Conservation (phyloP, 106 monocot genomes). For the Apostasia shenzhenica region DNA sequence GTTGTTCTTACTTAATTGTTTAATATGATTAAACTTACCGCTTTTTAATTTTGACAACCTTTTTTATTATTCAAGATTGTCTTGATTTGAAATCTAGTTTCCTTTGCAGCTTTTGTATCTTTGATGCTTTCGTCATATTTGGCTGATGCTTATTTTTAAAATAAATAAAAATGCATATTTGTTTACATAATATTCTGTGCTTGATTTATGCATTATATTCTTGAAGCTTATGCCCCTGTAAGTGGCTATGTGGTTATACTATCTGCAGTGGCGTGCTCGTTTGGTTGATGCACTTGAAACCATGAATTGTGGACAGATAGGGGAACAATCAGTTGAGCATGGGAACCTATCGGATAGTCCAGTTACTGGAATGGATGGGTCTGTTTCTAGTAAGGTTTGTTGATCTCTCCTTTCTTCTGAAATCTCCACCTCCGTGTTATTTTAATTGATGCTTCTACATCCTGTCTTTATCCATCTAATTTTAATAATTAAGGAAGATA, state of each 20-base stretch:
- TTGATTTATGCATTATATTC: background rate
- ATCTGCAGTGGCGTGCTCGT: conserved; percentile 71
- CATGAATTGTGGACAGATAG: conserved; percentile 34
- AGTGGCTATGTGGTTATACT: conserved; percentile 3
- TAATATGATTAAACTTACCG: too few species aligned
- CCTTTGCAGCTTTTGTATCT: too few species aligned
- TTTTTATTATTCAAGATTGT: too few species aligned
- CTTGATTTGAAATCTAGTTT: too few species aligned
- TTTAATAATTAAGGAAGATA: conserved; percentile 39
- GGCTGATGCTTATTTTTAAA: too few species aligned
- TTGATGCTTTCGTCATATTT: too few species aligned
- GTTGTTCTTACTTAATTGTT: too few species aligned
- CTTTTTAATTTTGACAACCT: too few species aligned
- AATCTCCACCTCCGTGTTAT: background rate
- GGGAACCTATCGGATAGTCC: conserved; percentile 16
- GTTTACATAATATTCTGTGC: background rate
- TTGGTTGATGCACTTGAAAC: conserved; percentile 64
- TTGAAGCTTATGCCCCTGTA: background rate
- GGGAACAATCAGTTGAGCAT: conserved; percentile 15
- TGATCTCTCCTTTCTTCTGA: background rate
- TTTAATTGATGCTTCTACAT: conserved; percentile 7
- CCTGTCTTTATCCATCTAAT: conserved; percentile 2
- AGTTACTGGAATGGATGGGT: conserved; percentile 11
- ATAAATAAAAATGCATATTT: too few species aligned
- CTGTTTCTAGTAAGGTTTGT: conserved; percentile 26